Percentiles rank a stretch among this genome's conserved stretches.
Conservation (phyloP, 2,329 filamentous ascomycete genomes). For the Colletotrichum camelliae region DNA sequence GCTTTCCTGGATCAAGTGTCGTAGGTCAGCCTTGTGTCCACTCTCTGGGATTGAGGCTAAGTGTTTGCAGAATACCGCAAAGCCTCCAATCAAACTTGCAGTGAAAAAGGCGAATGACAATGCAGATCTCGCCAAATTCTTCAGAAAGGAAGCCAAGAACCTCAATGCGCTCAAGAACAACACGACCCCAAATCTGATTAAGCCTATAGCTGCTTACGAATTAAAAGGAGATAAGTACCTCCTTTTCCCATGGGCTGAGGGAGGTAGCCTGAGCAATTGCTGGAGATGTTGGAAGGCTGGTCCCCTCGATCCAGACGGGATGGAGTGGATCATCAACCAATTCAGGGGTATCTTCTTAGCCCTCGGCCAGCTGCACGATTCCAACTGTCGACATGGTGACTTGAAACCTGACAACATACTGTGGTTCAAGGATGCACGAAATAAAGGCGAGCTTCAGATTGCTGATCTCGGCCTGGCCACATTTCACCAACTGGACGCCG, state of each 20-base stretch:
- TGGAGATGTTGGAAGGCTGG: background rate
- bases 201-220: background rate
- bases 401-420: constrained; percentile 12
- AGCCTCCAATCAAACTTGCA: background rate
- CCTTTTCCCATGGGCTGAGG: background rate
- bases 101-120: background rate
- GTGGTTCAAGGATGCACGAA: background rate
- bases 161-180: background rate
- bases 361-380: background rate
- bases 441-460: background rate
- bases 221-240: background rate
- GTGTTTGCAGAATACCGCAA: background rate
- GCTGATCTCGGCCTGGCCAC: background rate
- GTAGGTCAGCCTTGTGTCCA: background rate
- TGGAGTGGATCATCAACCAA: background rate
- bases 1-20: background rate
- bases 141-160: background rate
- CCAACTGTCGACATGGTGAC: constrained; percentile 1
- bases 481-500: background rate
- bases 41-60: background rate
- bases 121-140: background rate
- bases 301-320: background rate
- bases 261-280: background rate
- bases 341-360: background rate
- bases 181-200: background rate